phyloP scores from a whole-genome alignment of 768 basidiomycete genomes.

The Tylopilus rubrobrunneus region DNA sequence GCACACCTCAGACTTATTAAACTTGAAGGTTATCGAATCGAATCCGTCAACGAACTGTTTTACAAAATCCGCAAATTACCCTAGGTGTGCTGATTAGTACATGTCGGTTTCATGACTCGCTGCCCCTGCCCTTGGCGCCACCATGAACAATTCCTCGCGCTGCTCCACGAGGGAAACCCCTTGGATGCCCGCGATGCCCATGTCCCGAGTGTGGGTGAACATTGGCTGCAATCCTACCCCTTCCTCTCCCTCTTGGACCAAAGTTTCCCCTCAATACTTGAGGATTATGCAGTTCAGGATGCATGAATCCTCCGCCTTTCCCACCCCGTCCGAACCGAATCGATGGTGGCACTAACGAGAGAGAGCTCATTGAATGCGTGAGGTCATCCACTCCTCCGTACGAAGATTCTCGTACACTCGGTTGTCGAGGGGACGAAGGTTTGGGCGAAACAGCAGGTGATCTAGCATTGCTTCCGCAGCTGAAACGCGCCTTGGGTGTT shows the following conservation, averaged over 20 bases:
- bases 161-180: slow-evolving; percentile 15
- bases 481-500: slow-evolving; percentile 26
- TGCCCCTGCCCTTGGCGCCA: slow-evolving; percentile 5
- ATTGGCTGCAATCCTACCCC: slow-evolving; percentile 24
- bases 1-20: no score
- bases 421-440: slow-evolving; percentile 17
- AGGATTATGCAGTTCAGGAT: slow-evolving; percentile 31
- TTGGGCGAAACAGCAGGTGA: slow-evolving; percentile 19
- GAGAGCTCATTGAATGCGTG: slow-evolving; percentile 41
- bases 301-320: slow-evolving; percentile 48
- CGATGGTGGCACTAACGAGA: slow-evolving; percentile 62
- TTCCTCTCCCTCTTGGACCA: slow-evolving; percentile 31
- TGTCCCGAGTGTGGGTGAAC: slow-evolving; percentile 16
- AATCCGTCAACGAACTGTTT: no score
- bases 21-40: no score
- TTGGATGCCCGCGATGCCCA: not conserved
- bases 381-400: slow-evolving; percentile 43
- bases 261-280: slow-evolving; percentile 28
- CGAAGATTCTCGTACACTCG: slow-evolving; percentile 15
- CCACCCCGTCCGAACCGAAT: slow-evolving; percentile 75
- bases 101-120: not conserved
- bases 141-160: slow-evolving; percentile 8
- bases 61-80: no score
- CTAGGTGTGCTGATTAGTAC: no score
- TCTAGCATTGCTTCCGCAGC: slow-evolving; percentile 12